Base-by-base conservation (phyloP, 2,329 filamentous ascomycete genomes). In the Periconia sp. region DNA sequence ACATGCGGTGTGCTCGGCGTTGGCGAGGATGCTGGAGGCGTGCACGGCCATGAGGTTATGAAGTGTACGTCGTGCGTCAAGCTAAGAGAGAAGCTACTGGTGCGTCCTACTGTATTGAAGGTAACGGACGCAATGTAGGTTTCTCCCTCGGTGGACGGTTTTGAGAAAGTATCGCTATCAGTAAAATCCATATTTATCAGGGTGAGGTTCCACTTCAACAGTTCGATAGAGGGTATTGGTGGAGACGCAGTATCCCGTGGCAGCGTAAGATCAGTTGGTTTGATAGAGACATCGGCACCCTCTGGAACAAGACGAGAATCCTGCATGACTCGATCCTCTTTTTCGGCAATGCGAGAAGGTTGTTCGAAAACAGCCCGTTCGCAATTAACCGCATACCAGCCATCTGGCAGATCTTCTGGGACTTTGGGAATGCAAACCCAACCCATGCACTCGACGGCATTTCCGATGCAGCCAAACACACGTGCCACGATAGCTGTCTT, bases 401-500 rank as follows among this genome's bases (percentile, higher is more conserved):
- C 77, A 47, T 79, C 74, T 7, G 64, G 53, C 13, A 76, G 58
- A 37, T 74, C 68, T 10, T 68, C 64, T 2, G 81, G 79, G 2
- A 78, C 58, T 27, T 73, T 66, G 9, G 70, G 53, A 18, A 77
- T 71, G 9, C 74, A 74, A 5, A 83, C 73, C 82, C 82, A 85
- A 7, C 81, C 82, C 79, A 84, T 82, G 53, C 79, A 82, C 48
- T 81, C 79, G 35, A 71, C 69, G 6, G 77, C 74, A 14, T 73
- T 77, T 8, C 74, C 65, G 27, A 76, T 49, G 41, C 77, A 75
- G 33, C 78, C 78, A 27, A 85, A 54, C 1, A 85, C 80, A 27
- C 81, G 76, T 0, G 79, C 81, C n/a, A 83, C 75, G 31, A 85
- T 73, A 40, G 78, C 82, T 42, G 72, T 73, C 62, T 83, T 84